Evolutionary conservation across 83 land plant species (phyloP), one percentile per base, ranked within the genome.

Genomic region (Thuja plicata): DNA sequence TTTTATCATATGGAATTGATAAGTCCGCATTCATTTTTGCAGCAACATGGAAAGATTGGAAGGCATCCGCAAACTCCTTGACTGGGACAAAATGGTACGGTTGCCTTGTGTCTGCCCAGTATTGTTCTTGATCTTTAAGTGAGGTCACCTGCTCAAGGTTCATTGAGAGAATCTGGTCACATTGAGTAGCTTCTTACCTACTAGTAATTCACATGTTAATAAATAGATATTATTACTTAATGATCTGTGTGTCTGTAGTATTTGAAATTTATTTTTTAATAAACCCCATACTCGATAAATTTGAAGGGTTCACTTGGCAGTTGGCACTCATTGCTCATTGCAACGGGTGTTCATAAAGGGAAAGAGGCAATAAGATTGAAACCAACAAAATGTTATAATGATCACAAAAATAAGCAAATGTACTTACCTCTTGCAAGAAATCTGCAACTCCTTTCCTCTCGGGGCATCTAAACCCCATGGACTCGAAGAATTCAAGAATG

Each of bases 81-180:
- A 87, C 94, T 34, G 95, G 27, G 13, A 94, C 54, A 48, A 87
- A 94, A 11, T 87, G 50, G 73, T 94, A 94, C 6, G 94, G 92
- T 84, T 92, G 8, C 34, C 71, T 8, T 57, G 52, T 88, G 24
- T 24, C 55, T 27, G 21, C 66, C 95, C 95, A 95, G 77, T 95
- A 95, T 54, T 95, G 97, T 79, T 91, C 92, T 83, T 95, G 97
- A 60, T 95, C 96, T 76, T 94, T 94, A 76, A 32, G 87, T 13
- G 94, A 94, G 11, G 90, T 92, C 15, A 93, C 93, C 89, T 88
- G 46, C 35, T 52, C 86, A 85, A 85, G 32, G 21, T 32, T 32
- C 35, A 48, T 48, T 10, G 35, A 1, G 54, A 13, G 54, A 32
- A 85, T 32, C 35, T 8, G 38, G 37, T 41, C 27, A 54, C 0